Evolutionary conservation across 306 rosid genomes (phyloP).

Genomic region (Astragalus glycyphyllos): DNA sequence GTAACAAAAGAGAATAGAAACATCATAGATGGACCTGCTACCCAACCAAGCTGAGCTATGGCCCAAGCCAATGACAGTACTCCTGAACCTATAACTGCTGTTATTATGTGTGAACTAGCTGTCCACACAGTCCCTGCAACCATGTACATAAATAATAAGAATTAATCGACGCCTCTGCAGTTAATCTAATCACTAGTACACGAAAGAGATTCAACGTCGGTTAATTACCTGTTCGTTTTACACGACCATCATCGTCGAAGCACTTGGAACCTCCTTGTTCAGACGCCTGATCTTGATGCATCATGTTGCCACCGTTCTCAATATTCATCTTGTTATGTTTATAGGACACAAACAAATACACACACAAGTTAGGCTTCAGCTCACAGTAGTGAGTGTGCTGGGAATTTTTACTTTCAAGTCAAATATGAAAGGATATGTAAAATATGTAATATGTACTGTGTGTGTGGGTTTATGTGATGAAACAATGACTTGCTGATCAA

Average conservation of each 20-base stretch:
- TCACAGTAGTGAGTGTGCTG: too few relatives aligned
- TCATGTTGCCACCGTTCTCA: background rate
- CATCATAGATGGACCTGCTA: conserved; percentile 56
- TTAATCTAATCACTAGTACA: too few relatives aligned
- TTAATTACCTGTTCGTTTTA: background rate
- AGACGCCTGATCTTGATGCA: background rate
- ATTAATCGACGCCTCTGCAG: too few relatives aligned
- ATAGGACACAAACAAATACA: background rate
- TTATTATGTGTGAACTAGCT: conserved; percentile 52
- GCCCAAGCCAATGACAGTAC: conserved; percentile 60
- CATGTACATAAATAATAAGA: too few relatives aligned
- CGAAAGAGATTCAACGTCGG: too few relatives aligned
- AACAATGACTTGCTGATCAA: too few relatives aligned
- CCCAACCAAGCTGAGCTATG: conserved; percentile 60
- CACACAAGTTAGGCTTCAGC: too few relatives aligned
- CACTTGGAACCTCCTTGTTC: background rate
- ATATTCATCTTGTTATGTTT: background rate
- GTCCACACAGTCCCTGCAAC: conserved; percentile 49
- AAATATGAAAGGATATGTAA: too few relatives aligned
- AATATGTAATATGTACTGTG: too few relatives aligned
- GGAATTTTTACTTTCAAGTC: too few relatives aligned
- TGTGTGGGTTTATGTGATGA: background rate
- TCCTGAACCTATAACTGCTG: conserved; percentile 60
- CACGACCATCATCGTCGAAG: background rate
- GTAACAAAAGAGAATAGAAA: conserved; percentile 52